These are phyloP conservation scores for Escallonia herrerae DNA, from an alignment of 129 eudicot species.

Conservation along the genomic window DNA sequence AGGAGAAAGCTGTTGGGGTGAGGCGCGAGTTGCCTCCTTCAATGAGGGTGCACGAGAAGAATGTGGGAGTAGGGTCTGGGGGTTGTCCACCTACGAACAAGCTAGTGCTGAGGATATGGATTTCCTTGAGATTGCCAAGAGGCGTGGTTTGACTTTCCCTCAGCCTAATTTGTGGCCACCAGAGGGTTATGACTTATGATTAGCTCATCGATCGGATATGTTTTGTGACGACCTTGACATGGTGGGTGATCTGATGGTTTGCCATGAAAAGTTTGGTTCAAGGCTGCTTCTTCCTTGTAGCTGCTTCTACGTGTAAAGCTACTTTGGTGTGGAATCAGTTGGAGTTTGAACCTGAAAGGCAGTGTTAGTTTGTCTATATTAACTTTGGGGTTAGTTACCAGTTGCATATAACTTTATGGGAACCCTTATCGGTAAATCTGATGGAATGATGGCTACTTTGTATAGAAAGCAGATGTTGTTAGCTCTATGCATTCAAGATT, in stretches of 20 bases:
- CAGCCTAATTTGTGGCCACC: slow-evolving; percentile 21
- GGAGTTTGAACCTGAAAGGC: too few relatives aligned
- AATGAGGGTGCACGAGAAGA: not conserved
- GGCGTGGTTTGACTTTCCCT: slow-evolving; percentile 40
- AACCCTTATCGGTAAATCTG: too few relatives aligned
- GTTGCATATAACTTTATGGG: too few relatives aligned
- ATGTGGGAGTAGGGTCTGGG: not conserved
- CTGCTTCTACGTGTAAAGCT: not conserved
- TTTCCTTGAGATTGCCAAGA: slow-evolving; percentile 41
- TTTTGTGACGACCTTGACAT: slow-evolving; percentile 2
- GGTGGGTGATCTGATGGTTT: not conserved
- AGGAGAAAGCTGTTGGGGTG: not conserved
- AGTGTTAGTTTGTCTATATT: too few relatives aligned
- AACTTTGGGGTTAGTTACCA: too few relatives aligned
- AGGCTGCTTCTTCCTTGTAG: not conserved
- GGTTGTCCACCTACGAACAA: not conserved
- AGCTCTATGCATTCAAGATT: too few relatives aligned
- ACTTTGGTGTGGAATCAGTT: too few relatives aligned
- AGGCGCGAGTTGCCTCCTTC: slow-evolving; percentile 10
- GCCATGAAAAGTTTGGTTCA: not conserved
- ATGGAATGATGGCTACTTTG: too few relatives aligned
- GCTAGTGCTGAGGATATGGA: slow-evolving; percentile 17
- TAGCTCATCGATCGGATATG: not conserved
- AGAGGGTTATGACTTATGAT: slow-evolving; percentile 10
- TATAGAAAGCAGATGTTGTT: too few relatives aligned